phyloP scores from a whole-genome alignment of 768 basidiomycete genomes.

The Leccinellum albellum region DNA sequence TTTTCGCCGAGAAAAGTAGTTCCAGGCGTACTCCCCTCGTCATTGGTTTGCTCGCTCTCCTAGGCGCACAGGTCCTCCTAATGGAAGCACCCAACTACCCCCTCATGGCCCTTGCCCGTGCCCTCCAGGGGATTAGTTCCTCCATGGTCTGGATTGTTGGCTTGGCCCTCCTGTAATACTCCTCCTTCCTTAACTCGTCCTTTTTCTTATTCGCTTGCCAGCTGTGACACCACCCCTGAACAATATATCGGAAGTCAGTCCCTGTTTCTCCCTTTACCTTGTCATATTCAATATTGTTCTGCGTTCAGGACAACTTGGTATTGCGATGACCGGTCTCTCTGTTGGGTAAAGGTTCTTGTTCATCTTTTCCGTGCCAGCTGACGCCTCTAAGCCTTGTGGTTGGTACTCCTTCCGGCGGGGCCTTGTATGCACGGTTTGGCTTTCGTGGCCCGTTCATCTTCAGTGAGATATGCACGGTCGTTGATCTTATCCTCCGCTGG shows the following conservation, averaged over 20 bases:
- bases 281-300: not conserved
- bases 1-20: slow-evolving; percentile 49
- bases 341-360: slow-evolving; percentile 39
- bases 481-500: slow-evolving; percentile 54
- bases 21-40: slow-evolving; percentile 48
- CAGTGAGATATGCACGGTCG: slow-evolving; percentile 39
- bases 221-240: slow-evolving; percentile 55
- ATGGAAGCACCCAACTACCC: slow-evolving; percentile 59
- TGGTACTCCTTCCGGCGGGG: slow-evolving; percentile 57
- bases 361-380: not conserved
- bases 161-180: slow-evolving; percentile 50
- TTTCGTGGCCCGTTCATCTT: slow-evolving; percentile 61
- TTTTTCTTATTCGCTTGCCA: slow-evolving; percentile 24
- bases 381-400: slow-evolving; percentile 40
- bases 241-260: slow-evolving; percentile 46
- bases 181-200: not conserved
- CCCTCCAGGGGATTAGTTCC: slow-evolving; percentile 58
- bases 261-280: not conserved
- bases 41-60: slow-evolving; percentile 45
- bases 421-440: slow-evolving; percentile 50
- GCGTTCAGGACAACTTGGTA: slow-evolving; percentile 50
- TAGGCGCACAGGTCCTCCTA: slow-evolving; percentile 55
- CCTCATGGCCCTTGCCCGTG: slow-evolving; percentile 55
- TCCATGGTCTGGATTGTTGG: slow-evolving; percentile 63
- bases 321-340: slow-evolving; percentile 56